These are phyloP conservation scores for Agrocybe praecox DNA, from an alignment of 768 basidiomycete genomes.

Conservation along the genomic window DNA sequence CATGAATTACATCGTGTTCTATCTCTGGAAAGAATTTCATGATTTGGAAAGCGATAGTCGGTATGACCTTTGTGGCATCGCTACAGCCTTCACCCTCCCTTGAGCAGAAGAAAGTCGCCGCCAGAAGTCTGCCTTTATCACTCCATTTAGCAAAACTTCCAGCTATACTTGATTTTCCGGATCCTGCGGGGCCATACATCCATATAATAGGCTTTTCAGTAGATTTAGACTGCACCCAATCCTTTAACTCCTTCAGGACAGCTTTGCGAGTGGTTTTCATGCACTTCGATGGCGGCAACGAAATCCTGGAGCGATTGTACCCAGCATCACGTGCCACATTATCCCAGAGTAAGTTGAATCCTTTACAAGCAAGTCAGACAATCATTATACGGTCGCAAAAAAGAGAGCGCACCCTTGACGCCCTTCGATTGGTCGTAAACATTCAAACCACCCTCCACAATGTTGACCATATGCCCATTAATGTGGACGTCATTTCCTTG, in stretches of 20 bases:
- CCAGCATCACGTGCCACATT: too few relatives aligned
- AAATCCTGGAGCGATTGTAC: too few relatives aligned
- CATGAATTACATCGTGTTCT: not conserved
- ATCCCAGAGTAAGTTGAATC: too few relatives aligned
- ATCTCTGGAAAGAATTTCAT: not conserved
- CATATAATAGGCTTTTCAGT: not conserved
- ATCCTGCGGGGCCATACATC: constrained; percentile 6
- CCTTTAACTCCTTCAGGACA: constrained; percentile 1
- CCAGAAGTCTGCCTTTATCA: not conserved
- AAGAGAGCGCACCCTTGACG: too few relatives aligned
- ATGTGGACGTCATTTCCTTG: too few relatives aligned
- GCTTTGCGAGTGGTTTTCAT: not conserved
- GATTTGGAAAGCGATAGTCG: not conserved
- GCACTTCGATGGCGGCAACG: constrained; percentile 3
- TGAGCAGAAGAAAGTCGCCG: constrained; percentile 1
- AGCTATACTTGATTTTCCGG: constrained; percentile 4
- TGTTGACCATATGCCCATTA: too few relatives aligned
- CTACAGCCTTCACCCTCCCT: not conserved
- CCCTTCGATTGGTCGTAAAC: too few relatives aligned
- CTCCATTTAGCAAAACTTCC: not conserved
- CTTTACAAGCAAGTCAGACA: too few relatives aligned
- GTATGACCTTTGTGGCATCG: not conserved
- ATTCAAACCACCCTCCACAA: too few relatives aligned
- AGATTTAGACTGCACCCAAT: not conserved
- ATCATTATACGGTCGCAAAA: too few relatives aligned